phyloP scores from a whole-genome alignment of 352 stramenopile genomes.

The Paralagenidium karlingii region DNA sequence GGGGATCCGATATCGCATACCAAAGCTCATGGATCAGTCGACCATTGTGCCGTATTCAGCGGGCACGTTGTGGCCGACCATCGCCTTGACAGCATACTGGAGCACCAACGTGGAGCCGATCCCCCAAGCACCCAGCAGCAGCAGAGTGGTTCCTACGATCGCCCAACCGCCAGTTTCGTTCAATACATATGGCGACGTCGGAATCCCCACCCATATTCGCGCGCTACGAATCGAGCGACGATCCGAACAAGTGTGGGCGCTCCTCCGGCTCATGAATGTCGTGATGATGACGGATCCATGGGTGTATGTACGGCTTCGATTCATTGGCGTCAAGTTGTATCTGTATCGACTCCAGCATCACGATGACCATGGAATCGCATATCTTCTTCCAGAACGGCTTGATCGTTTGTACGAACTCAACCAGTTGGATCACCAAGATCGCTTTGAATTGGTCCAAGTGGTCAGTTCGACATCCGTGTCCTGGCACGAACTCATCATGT shows the following conservation, averaged over 20 bases:
- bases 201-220: too few species aligned
- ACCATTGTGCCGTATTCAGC: constrained; percentile 7
- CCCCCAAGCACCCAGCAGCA: background rate
- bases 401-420: too few species aligned
- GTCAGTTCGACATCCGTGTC: too few species aligned
- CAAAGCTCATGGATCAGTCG: constrained; percentile 2
- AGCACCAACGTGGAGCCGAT: background rate
- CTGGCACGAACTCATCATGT: too few species aligned
- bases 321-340: constrained; percentile 7
- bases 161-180: constrained; percentile 3
- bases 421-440: too few species aligned
- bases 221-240: constrained; percentile 8
- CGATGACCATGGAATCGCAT: too few species aligned
- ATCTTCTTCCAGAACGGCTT: too few species aligned
- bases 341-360: constrained; percentile 9
- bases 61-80: constrained; percentile 8
- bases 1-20: too few species aligned
- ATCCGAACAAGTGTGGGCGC: constrained; percentile 10
- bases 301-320: constrained; percentile 8
- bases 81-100: constrained; percentile 4
- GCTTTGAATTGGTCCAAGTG: too few species aligned
- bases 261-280: constrained; percentile 18
- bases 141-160: constrained; percentile 4
- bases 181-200: too few species aligned
- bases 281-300: constrained; percentile 15